A percentile compares a stretch with the other conserved stretches of the same genome.
phyloP scores from a whole-genome alignment of 2,329 filamentous ascomycete genomes.

The Penicillium sp. region DNA sequence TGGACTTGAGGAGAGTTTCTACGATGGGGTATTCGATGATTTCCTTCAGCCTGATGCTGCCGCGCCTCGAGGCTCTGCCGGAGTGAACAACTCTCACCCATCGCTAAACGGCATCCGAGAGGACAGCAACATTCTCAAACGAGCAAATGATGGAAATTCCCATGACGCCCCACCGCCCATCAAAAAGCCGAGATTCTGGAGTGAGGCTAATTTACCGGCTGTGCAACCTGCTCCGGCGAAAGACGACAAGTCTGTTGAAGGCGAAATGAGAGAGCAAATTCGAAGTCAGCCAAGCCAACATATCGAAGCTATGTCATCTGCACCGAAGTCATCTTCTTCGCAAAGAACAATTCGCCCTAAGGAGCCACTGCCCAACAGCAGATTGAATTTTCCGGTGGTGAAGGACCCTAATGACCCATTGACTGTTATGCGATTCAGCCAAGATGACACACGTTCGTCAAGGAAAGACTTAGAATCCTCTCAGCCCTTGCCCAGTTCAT shows the following conservation, averaged over 20 bases:
- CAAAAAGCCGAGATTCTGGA: constrained; percentile 19
- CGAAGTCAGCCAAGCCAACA: constrained; percentile 9
- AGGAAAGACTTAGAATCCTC: constrained; percentile 38
- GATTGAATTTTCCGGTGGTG: constrained; percentile 68
- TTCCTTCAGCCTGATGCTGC: constrained; percentile 8
- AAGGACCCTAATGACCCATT: constrained; percentile 69
- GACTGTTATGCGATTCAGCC: constrained; percentile 64
- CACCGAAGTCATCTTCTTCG: constrained; percentile 24
- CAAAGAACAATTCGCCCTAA: constrained; percentile 28
- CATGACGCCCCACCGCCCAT: not conserved
- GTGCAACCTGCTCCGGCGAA: not conserved
- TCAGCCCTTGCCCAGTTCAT: constrained; percentile 11
- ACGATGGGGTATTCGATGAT: constrained; percentile 23
- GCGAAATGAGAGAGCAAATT: constrained; percentile 1
- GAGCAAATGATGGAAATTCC: not conserved
- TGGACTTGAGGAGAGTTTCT: constrained; percentile 24
- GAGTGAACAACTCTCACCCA: not conserved
- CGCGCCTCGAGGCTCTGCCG: not conserved
- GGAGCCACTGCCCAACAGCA: constrained; percentile 39
- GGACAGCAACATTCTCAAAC: no score
- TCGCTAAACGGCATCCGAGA: no score
- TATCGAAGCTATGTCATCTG: constrained; percentile 15
- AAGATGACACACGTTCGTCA: constrained; percentile 56
- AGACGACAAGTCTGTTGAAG: not conserved
- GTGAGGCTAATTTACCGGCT: not conserved